Conservation (phyloP, 192 early-diverging fungal species). For the Mortierella claussenii region DNA sequence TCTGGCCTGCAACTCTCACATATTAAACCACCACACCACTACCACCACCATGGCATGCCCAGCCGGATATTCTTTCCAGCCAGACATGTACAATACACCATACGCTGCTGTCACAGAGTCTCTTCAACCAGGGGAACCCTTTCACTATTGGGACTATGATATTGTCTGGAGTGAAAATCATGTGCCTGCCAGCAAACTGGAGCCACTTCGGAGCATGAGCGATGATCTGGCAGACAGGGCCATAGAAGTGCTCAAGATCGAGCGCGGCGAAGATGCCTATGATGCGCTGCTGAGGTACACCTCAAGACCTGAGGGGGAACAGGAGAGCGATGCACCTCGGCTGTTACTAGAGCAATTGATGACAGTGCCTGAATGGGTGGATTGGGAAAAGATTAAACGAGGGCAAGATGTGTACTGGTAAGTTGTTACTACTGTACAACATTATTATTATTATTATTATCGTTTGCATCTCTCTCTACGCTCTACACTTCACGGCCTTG, state of each 20-base stretch:
- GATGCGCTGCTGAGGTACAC: slow-evolving; percentile 15
- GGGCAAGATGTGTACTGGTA: slow-evolving; percentile 43
- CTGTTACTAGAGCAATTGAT: slow-evolving; percentile 31
- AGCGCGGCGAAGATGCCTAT: slow-evolving; percentile 15
- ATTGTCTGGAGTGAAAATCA: slow-evolving; percentile 38
- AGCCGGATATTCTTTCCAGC: slow-evolving; percentile 13
- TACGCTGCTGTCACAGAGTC: slow-evolving; percentile 10
- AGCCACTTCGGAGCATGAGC: slow-evolving; percentile 15
- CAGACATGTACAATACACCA: not conserved
- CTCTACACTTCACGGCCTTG: too few relatives aligned
- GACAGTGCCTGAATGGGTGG: slow-evolving; percentile 45
- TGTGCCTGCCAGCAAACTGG: slow-evolving; percentile 21
- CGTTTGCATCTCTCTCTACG: too few relatives aligned
- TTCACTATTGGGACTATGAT: slow-evolving; percentile 18
- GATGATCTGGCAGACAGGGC: slow-evolving; percentile 31
- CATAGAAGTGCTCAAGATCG: slow-evolving; percentile 11
- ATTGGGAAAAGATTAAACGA: slow-evolving; percentile 25
- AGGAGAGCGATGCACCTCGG: slow-evolving; percentile 24
- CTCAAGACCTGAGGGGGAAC: not conserved
- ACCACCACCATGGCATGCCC: slow-evolving; percentile 29
- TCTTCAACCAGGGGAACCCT: slow-evolving; percentile 9
- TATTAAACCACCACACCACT: too few relatives aligned
- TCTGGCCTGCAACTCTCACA: too few relatives aligned
- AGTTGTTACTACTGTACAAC: too few relatives aligned
- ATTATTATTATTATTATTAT: too few relatives aligned